Percentiles rank a stretch among this genome's conserved stretches.
Conservation (phyloP, 805 yeast genomes). For the Sugiyamaella marilandica region DNA sequence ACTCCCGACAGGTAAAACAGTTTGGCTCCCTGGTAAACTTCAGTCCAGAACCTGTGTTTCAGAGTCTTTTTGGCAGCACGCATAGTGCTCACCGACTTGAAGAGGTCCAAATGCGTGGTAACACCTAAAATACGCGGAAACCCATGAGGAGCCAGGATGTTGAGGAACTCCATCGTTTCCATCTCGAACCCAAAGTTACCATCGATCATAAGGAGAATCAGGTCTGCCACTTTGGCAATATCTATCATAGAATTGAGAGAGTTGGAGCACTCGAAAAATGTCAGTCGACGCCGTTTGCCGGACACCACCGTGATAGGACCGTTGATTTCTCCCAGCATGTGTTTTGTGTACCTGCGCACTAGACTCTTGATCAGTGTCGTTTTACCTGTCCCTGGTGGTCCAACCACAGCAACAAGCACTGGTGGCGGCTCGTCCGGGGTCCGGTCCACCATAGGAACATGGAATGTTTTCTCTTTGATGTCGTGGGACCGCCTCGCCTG, state of each 20-base stretch:
- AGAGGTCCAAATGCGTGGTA: constrained; percentile 91
- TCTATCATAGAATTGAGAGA: constrained; percentile 95
- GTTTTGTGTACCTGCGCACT: constrained; percentile 82
- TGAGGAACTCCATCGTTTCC: constrained; percentile 99
- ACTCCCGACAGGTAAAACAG: constrained; percentile 92
- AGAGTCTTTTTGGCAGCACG: constrained; percentile 87
- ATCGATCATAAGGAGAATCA: constrained; percentile 83
- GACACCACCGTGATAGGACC: constrained; percentile 97
- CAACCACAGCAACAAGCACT: constrained; percentile 91
- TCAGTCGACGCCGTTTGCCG: constrained; percentile 87
- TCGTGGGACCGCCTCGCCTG: constrained; percentile 84
- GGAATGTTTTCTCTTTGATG: constrained; percentile 71
- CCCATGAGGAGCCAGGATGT: constrained; percentile 96
- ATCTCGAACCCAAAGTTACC: constrained; percentile 98
- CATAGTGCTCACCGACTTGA: constrained; percentile 82
- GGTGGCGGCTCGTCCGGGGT: constrained; percentile 99
- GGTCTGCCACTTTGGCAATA: constrained; percentile 90
- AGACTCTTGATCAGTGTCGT: constrained; percentile 87
- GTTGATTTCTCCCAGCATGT: constrained; percentile 75
- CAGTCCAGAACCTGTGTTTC: constrained; percentile 97
- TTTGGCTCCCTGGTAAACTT: constrained; percentile 97
- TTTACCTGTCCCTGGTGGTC: constrained; percentile 99
- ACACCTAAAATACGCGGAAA: constrained; percentile 97
- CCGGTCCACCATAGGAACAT: constrained; percentile 96
- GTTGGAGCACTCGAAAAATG: constrained; percentile 88